A percentile compares a stretch with the other conserved stretches of the same genome.
Conservation (phyloP, 257 asterid species). For the Solanum lignicaule region DNA sequence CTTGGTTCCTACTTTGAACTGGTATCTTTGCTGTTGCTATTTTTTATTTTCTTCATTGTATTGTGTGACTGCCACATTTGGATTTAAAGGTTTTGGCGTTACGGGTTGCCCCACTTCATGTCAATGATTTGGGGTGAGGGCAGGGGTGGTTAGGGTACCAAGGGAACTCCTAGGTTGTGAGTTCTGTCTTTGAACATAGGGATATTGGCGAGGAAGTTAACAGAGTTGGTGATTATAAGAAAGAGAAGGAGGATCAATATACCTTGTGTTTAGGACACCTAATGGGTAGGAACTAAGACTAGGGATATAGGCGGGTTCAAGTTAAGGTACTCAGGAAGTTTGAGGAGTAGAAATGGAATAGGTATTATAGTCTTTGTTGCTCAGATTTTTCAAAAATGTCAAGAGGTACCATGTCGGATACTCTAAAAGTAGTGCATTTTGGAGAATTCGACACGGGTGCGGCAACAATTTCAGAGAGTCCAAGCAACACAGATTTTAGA, state of each 20-base stretch:
- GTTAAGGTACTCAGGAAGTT: background rate
- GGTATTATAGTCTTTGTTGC: background rate
- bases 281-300: background rate
- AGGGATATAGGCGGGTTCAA: background rate
- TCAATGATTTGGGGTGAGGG: background rate
- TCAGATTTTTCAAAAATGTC: background rate
- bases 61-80: background rate
- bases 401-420: background rate
- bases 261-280: background rate
- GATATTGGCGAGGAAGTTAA: background rate
- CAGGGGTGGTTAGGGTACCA: background rate
- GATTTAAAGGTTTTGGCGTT: background rate
- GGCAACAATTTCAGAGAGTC: background rate
- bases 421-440: background rate
- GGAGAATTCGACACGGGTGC: background rate
- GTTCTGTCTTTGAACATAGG: background rate
- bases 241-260: background rate
- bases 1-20: background rate
- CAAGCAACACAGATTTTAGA: background rate
- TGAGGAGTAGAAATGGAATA: background rate
- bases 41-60: background rate
- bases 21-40: background rate
- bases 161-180: background rate
- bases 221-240: background rate
- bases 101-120: background rate